Evolutionary conservation across 2,329 filamentous ascomycete genomes (phyloP).

Genomic region (Aspergillus versicolor): DNA sequence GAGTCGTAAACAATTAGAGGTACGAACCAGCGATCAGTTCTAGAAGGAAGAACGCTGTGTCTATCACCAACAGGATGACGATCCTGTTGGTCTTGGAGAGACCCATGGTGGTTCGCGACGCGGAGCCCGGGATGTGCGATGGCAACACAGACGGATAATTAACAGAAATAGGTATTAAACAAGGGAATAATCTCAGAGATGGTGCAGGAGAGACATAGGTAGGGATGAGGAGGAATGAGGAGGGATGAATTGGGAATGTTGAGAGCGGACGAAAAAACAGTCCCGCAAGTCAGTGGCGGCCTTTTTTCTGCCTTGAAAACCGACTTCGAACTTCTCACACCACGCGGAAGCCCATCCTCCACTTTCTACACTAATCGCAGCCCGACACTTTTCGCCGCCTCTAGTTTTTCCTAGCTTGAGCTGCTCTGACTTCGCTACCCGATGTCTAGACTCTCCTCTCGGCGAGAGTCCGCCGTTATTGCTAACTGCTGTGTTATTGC

Average conservation of each 20-base stretch:
- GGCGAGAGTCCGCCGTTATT: neutral
- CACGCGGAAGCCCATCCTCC: neutral
- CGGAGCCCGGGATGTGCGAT: conserved; percentile 21
- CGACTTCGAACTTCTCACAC: neutral
- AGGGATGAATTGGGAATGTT: neutral
- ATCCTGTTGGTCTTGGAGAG: conserved; percentile 93
- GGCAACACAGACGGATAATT: neutral
- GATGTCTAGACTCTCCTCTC: neutral
- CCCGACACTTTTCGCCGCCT: no score
- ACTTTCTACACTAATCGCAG: neutral
- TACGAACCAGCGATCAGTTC: conserved; percentile 71
- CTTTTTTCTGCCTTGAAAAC: neutral
- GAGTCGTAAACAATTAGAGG: neutral
- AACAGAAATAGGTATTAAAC: neutral
- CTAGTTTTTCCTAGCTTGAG: neutral
- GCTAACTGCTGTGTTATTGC: neutral
- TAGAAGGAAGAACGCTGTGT: conserved; percentile 83
- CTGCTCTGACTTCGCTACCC: neutral
- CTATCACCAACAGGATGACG: conserved; percentile 86
- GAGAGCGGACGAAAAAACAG: neutral
- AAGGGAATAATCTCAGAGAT: neutral
- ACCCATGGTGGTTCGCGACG: conserved; percentile 58
- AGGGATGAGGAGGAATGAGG: neutral
- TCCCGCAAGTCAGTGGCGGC: neutral
- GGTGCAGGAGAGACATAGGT: conserved; percentile 26